Evolutionary conservation across 768 basidiomycete genomes (phyloP).

Genomic region (Boletus patriciae): DNA sequence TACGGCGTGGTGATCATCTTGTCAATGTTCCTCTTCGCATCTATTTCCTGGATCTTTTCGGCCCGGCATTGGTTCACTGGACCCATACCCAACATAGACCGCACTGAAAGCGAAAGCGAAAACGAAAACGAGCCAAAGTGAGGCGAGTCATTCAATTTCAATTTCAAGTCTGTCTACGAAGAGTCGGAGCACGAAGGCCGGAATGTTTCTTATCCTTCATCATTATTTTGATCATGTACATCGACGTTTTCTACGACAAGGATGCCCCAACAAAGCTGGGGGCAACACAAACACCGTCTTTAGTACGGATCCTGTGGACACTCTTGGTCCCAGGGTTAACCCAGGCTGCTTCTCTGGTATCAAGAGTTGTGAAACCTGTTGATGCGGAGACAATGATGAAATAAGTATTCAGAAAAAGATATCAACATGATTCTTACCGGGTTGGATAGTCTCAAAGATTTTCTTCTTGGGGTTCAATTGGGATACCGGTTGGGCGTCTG

Average conservation of each 20-base stretch:
- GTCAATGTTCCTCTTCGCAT: slow-evolving; percentile 32
- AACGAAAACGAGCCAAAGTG: slow-evolving; percentile 6
- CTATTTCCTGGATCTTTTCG: slow-evolving; percentile 35
- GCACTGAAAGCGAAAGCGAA: background rate
- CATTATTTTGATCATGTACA: slow-evolving; percentile 1
- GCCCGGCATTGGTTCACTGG: slow-evolving; percentile 38
- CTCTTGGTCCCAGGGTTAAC: slow-evolving; percentile 77
- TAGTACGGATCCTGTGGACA: slow-evolving; percentile 83
- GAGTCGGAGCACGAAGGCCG: background rate
- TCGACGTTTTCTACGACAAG: slow-evolving; percentile 61
- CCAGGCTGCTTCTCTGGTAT: slow-evolving; percentile 82
- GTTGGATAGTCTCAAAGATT: slow-evolving; percentile 96
- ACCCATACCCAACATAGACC: slow-evolving; percentile 33
- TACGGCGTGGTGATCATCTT: slow-evolving; percentile 32
- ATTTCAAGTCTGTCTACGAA: background rate
- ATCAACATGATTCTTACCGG: slow-evolving; percentile 47
- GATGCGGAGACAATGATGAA: background rate
- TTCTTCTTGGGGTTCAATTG: slow-evolving; percentile 99
- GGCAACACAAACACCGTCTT: slow-evolving; percentile 77
- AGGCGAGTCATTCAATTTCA: background rate
- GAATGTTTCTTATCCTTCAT: background rate
- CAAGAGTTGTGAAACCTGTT: slow-evolving; percentile 84
- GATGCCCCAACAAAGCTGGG: slow-evolving; percentile 86
- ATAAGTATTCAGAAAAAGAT: slow-evolving; percentile 4
- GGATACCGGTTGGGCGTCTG: slow-evolving; percentile 65